These are phyloP conservation scores for Neurospora crassa DNA, from an alignment of 2,329 filamentous ascomycete genomes.

Conservation along the genomic window DNA sequence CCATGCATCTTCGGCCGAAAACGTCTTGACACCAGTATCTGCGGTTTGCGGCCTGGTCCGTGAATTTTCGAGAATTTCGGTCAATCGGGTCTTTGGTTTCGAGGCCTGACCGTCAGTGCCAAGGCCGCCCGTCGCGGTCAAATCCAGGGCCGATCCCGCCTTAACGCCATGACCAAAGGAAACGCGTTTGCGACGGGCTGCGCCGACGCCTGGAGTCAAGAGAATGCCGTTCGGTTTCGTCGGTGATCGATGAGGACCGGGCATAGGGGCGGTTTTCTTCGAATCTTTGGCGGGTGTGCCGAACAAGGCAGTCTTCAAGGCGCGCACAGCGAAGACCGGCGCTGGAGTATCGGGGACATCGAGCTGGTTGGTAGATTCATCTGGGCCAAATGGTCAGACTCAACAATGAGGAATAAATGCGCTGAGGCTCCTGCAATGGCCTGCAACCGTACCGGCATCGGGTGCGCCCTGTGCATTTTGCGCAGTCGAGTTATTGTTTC, in stretches of 20 bases:
- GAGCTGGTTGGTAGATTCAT: conserved; percentile 31
- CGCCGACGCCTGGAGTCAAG: conserved; percentile 53
- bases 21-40: conserved; percentile 9
- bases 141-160: conserved; percentile 28
- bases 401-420: background rate
- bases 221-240: conserved; percentile 49
- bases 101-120: conserved; percentile 20
- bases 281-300: conserved; percentile 39
- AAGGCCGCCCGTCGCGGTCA: conserved; percentile 19
- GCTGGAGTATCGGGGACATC: conserved; percentile 57
- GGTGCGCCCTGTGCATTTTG: conserved; percentile 29
- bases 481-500: conserved; percentile 21
- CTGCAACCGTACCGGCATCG: conserved; percentile 2
- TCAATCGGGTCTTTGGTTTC: conserved; percentile 32
- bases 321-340: conserved; percentile 56
- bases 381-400: conserved; percentile 17
- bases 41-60: conserved; percentile 17
- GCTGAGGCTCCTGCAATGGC: background rate
- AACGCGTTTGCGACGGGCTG: conserved; percentile 52
- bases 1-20: conserved; percentile 36
- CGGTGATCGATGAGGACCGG: conserved; percentile 30
- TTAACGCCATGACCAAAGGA: conserved; percentile 52
- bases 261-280: conserved; percentile 9
- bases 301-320: conserved; percentile 54
- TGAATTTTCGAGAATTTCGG: conserved; percentile 36